Conservation (phyloP, 2,329 filamentous ascomycete genomes). For the Colletotrichum zoysiae region DNA sequence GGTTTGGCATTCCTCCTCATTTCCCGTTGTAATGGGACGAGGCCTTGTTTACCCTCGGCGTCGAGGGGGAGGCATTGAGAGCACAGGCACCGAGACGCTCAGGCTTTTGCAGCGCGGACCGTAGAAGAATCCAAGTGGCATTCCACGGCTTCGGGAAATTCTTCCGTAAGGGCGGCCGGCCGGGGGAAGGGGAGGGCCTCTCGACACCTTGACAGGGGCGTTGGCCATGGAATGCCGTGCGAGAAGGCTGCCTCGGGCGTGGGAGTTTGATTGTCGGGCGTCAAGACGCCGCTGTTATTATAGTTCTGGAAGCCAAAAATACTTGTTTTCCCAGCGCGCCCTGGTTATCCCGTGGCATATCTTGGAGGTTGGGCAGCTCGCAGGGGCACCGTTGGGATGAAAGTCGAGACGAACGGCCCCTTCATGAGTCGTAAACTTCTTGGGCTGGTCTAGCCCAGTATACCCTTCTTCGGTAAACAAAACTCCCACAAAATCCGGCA, state of each 20-base stretch:
- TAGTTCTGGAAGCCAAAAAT: conserved; percentile 2
- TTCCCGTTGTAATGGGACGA: conserved; percentile 16
- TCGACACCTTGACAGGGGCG: conserved; percentile 24
- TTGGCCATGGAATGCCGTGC: conserved; percentile 32
- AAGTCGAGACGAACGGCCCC: conserved; percentile 35
- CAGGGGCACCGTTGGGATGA: conserved; percentile 38
- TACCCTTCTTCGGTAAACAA: neutral
- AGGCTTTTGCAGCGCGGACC: neutral
- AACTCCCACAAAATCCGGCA: neutral
- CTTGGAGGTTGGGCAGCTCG: conserved; percentile 30
- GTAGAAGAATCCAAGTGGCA: conserved; percentile 13
- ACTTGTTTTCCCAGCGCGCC: conserved; percentile 7
- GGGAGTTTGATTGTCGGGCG: conserved; percentile 37
- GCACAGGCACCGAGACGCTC: neutral
- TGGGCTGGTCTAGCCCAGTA: conserved; percentile 9
- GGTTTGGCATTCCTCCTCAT: conserved; percentile 7
- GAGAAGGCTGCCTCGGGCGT: conserved; percentile 22
- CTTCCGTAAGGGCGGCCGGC: conserved; percentile 1
- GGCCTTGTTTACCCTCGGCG: conserved; percentile 10
- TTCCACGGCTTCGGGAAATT: conserved; percentile 21
- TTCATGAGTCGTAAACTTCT: conserved; percentile 36
- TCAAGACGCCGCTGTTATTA: conserved; percentile 17
- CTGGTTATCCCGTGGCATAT: neutral
- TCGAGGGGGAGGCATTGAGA: neutral
- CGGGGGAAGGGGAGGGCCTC: neutral